phyloP scores from a whole-genome alignment of 2,329 filamentous ascomycete genomes.

The Fusarium kyushuense region DNA sequence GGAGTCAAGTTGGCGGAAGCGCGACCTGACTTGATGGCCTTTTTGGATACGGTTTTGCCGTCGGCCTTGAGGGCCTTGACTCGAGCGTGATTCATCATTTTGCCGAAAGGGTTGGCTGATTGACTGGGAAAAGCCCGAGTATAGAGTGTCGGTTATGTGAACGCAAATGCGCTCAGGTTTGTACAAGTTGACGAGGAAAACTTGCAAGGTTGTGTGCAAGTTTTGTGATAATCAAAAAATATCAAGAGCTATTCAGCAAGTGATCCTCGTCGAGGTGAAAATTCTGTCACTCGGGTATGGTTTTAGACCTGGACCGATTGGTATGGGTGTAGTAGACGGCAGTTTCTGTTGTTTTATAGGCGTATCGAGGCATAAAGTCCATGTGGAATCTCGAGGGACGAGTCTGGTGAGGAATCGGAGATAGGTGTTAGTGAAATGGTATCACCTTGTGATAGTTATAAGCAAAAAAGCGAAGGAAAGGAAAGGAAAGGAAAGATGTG shows the following conservation, averaged over 20 bases:
- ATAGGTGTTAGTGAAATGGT: conserved; percentile 31
- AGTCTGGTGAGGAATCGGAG: conserved; percentile 11
- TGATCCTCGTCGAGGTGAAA: conserved; percentile 40
- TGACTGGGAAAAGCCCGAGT: neutral
- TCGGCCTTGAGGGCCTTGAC: conserved; percentile 77
- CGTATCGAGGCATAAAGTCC: conserved; percentile 46
- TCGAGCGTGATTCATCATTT: conserved; percentile 70
- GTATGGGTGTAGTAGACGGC: conserved; percentile 36
- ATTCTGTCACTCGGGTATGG: conserved; percentile 42
- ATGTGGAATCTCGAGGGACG: conserved; percentile 37
- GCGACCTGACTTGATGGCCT: conserved; percentile 70
- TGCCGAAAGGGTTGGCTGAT: neutral
- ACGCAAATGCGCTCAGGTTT: conserved; percentile 1
- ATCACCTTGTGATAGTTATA: conserved; percentile 28
- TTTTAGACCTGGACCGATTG: conserved; percentile 40
- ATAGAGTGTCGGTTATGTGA: conserved; percentile 1
- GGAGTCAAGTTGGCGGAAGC: conserved; percentile 70
- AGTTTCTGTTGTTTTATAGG: conserved; percentile 37
- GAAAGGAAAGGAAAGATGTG: conserved; percentile 9
- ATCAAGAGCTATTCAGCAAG: conserved; percentile 39
- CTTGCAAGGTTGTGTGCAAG: conserved; percentile 32
- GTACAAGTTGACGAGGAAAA: conserved; percentile 43
- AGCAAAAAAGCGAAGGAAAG: conserved; percentile 18
- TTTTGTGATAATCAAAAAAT: conserved; percentile 14
- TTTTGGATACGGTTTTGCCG: conserved; percentile 78